Evolutionary conservation across 116 monocot species (phyloP), one percentile per base, ranked within the genome.

Genomic region (Dioscorea cayenensis): DNA sequence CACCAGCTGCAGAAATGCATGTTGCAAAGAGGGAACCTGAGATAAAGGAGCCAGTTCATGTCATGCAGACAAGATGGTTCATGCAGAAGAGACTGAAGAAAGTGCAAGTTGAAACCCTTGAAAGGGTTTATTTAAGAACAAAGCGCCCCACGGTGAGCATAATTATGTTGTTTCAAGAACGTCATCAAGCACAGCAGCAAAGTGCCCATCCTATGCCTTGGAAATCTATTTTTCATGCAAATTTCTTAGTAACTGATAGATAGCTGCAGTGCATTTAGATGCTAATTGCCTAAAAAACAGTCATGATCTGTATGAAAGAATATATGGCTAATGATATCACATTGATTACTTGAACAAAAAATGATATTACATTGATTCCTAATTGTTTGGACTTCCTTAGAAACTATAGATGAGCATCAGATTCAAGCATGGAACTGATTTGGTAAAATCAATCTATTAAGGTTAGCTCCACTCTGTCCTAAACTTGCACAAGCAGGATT

Each of bases 61-160:
- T 80, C 25, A 85, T 77, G 85, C 79, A 77, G 72, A 65, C 79
- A 65, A 84, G 83, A 67, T 87, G 91, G 91, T 72, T 73, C 17
- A 66, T 70, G 58, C 79, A 85, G 18, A 95, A 92, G 81, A 87
- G 92, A 69, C 51, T 96, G 66, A 96, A 96, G 86, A 90, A 88
- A 80, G 84, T 88, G 72, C 92, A 96, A 36, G 52, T 96, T 21
- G 84, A 84, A 60, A 89, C 90, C 17, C 84, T 96, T 22, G 92
- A 96, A 81, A 90, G 68, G 76, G 92, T 96, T 65, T 96, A 96
- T 73, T 64, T 71, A 12, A 69, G 88, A 59, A 88, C 85, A 25
- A 92, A 90, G 71, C 92, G 92, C 8, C 96, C 96, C 32, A 92
- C 96, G 38, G 92, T 95, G 36, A 83, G 84, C 74, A 66, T 51